phyloP scores from a whole-genome alignment of 331 rosid species.

The Spiraea crenata region DNA sequence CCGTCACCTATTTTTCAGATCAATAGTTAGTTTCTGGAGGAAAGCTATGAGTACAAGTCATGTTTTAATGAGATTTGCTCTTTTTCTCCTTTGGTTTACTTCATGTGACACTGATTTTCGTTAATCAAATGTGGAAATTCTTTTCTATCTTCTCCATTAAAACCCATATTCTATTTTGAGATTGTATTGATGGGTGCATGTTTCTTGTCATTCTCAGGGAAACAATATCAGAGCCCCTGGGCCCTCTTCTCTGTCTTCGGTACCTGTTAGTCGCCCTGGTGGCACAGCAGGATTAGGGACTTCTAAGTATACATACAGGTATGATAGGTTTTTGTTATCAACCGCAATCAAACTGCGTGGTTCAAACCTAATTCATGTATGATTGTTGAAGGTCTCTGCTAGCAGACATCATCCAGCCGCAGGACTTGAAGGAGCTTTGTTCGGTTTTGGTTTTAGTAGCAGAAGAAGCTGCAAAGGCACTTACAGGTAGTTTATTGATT shows the following conservation, averaged over 20 bases:
- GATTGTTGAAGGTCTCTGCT: slow-evolving; percentile 70
- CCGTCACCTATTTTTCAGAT: neutral
- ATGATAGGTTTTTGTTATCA: slow-evolving; percentile 25
- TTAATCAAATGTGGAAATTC: neutral
- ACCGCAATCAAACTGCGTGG: slow-evolving; percentile 13
- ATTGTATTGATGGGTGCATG: slow-evolving; percentile 14
- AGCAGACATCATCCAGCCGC: slow-evolving; percentile 92
- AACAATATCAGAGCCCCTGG: slow-evolving; percentile 54
- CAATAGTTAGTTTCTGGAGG: neutral
- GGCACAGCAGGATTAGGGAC: slow-evolving; percentile 60
- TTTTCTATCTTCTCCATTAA: neutral
- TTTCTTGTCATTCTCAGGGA: slow-evolving; percentile 48
- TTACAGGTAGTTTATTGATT: slow-evolving; percentile 49
- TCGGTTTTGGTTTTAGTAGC: slow-evolving; percentile 79
- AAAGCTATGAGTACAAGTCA: neutral
- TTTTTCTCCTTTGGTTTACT: neutral
- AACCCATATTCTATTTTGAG: slow-evolving; percentile 1
- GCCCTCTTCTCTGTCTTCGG: slow-evolving; percentile 50
- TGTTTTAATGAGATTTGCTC: neutral
- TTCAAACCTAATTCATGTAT: slow-evolving; percentile 41
- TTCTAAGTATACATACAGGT: slow-evolving; percentile 85
- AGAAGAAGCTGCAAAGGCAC: slow-evolving; percentile 75
- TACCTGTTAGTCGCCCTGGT: slow-evolving; percentile 54
- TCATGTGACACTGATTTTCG: slow-evolving; percentile 1
- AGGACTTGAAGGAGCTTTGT: slow-evolving; percentile 87